These are phyloP conservation scores for Xylaria sp. DNA, from an alignment of 2,329 filamentous ascomycete species.

Conservation along the genomic window DNA sequence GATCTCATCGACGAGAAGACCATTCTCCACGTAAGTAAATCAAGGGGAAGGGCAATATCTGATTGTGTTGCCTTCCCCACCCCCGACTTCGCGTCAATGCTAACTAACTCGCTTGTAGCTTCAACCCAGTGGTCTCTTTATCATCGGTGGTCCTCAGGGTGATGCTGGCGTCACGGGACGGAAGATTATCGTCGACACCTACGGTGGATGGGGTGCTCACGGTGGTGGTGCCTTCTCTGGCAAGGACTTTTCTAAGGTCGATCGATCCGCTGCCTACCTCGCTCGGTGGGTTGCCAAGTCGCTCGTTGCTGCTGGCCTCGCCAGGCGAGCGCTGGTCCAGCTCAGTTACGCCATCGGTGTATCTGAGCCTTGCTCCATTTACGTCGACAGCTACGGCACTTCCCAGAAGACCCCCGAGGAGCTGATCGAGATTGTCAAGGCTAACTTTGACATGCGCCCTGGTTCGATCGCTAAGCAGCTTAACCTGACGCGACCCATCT, in stretches of 20 bases:
- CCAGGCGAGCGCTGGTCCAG: slow-evolving; percentile 92
- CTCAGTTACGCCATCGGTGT: slow-evolving; percentile 99
- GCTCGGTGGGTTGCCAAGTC: slow-evolving; percentile 99
- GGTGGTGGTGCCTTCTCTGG: slow-evolving; percentile 99
- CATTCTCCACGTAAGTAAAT: slow-evolving; percentile 86
- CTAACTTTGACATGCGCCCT: slow-evolving; percentile 97
- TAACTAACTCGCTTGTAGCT: slow-evolving; percentile 47
- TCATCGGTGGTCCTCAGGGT: slow-evolving; percentile 98
- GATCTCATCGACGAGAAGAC: slow-evolving; percentile 92
- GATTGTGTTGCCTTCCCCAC: too few relatives aligned
- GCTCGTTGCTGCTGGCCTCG: slow-evolving; percentile 83
- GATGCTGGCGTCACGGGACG: slow-evolving; percentile 97
- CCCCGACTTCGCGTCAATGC: not conserved
- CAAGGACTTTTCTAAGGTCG: slow-evolving; percentile 99
- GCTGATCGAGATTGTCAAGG: slow-evolving; percentile 89
- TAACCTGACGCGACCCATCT: slow-evolving; percentile 93
- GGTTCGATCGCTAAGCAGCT: slow-evolving; percentile 99
- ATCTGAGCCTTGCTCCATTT: slow-evolving; percentile 95
- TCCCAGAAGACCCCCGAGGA: slow-evolving; percentile 86
- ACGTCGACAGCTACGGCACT: slow-evolving; percentile 97
- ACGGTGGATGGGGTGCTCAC: slow-evolving; percentile 99
- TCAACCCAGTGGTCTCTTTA: slow-evolving; percentile 97
- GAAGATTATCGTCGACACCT: slow-evolving; percentile 99
- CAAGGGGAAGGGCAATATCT: too few relatives aligned
- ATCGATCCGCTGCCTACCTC: slow-evolving; percentile 96